phyloP scores from a whole-genome alignment of 768 basidiomycete genomes.

The Crassisporium funariophilum region DNA sequence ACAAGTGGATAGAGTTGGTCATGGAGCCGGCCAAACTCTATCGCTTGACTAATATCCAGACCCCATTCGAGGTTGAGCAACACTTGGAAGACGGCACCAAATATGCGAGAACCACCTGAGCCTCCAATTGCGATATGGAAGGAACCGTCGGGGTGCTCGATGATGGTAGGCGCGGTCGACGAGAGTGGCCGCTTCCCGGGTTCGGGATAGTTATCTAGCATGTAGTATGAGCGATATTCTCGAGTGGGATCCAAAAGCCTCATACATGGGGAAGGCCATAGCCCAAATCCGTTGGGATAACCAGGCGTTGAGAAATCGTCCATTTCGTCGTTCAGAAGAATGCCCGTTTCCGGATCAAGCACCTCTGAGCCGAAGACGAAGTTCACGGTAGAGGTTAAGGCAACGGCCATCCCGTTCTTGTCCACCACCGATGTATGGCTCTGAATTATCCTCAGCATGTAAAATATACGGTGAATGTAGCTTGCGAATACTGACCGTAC shows the following conservation, averaged over 20 bases:
- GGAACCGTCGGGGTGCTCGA: conserved; percentile 75
- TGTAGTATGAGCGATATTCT: not conserved
- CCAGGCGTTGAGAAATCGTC: conserved; percentile 93
- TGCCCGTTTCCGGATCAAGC: conserved; percentile 82
- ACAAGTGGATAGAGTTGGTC: conserved; percentile 77
- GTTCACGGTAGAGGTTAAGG: conserved; percentile 89
- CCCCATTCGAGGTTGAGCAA: conserved; percentile 83
- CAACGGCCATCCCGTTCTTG: conserved; percentile 81
- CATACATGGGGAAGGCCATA: conserved; percentile 81
- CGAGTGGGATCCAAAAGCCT: not conserved
- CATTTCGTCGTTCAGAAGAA: conserved; percentile 94
- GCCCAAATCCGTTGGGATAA: conserved; percentile 78
- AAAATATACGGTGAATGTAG: not conserved
- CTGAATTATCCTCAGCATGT: conserved; percentile 35
- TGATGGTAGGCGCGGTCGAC: conserved; percentile 78
- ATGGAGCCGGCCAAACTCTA: conserved; percentile 86
- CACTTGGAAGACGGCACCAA: conserved; percentile 77
- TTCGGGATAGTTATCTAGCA: conserved; percentile 82
- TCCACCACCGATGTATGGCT: conserved; percentile 88
- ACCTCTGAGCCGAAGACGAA: conserved; percentile 87
- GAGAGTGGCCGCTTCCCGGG: conserved; percentile 90
- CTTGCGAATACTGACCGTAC: conserved; percentile 62
- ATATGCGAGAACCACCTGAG: conserved; percentile 87
- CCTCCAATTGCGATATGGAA: conserved; percentile 79
- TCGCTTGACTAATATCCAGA: conserved; percentile 73